Evolutionary conservation across 2,329 filamentous ascomycete genomes (phyloP), one percentile per base, ranked within the genome.

Genomic region (Hypoxylon sp.): DNA sequence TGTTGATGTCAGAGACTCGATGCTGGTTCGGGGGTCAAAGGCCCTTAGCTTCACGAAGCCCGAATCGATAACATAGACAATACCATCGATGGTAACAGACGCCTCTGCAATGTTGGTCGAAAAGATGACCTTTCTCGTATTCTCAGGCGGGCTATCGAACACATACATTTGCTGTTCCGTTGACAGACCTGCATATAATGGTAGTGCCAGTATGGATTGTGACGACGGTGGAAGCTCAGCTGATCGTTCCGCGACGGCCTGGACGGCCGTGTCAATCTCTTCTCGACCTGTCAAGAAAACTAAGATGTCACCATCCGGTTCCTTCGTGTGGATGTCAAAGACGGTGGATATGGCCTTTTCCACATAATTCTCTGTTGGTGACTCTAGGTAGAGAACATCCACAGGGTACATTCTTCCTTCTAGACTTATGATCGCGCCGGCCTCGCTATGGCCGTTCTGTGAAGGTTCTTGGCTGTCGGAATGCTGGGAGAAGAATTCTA

Each of bases 71-170:
- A 99, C 94, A 69, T 91, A 96, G 51, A 92, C 88, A 58, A 98
- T 93, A 2, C 92, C 92, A 49, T 95, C 88, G 53, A 98, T 96
- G 13, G 95, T 98, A 38, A 99, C 89, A 1, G 92, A 97, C 3
- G 95, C 94, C 78, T 99, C 95, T 10, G 95, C 92, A 63, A 98
- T 97, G 72, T 98, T 98, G 56, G 95, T 98, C 3, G 91, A 89
- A 64, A 97, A 88, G 29, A 99, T 90, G 33, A 97, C 90, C 72
- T 98, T 98, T 37, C 95, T 85, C 1, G 88, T 93, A 57, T 93
- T 88, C 59, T 91, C 87, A 0, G 91, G 87, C 1, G 92, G 80
- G 50, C 89, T 87, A 67, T 97, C 92, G 71, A 98, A 98, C 35
- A 98, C 89, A 64, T 93, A 93, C 86, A 97, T 94, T 71, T 98